Evolutionary conservation across 2,329 filamentous ascomycete genomes (phyloP).

Genomic region (Hansfordia pulvinata): DNA sequence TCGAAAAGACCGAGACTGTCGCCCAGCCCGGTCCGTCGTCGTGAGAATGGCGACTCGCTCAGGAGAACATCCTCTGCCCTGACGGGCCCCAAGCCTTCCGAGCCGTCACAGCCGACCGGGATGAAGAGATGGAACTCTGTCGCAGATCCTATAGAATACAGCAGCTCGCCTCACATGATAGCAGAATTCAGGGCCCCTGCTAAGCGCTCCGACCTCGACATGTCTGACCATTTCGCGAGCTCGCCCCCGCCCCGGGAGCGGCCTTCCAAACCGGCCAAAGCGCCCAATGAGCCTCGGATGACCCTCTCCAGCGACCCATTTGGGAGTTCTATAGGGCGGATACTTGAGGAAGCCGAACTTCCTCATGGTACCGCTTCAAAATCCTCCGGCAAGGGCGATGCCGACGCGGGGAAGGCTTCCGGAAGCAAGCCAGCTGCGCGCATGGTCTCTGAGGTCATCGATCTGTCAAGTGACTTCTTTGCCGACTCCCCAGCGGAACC

Average conservation of each 20-base stretch:
- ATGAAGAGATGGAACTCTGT: conserved; percentile 10
- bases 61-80: conserved; percentile 8
- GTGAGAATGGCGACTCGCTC: conserved; percentile 2
- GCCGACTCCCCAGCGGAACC: conserved; percentile 5
- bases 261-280: conserved; percentile 3
- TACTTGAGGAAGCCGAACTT: too few relatives aligned
- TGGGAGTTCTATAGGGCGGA: too few relatives aligned
- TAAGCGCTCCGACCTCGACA: conserved; percentile 5
- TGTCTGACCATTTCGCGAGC: conserved; percentile 11
- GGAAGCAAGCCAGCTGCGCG: not conserved
- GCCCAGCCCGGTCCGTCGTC: conserved; percentile 1
- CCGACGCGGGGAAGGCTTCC: too few relatives aligned
- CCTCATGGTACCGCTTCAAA: too few relatives aligned
- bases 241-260: conserved; percentile 7
- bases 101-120: conserved; percentile 4
- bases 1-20: conserved; percentile 9
- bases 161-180: conserved; percentile 10
- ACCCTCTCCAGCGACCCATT: conserved; percentile 9
- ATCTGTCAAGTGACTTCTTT: conserved; percentile 14
- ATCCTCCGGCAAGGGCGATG: too few relatives aligned
- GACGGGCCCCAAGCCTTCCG: conserved; percentile 2
- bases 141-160: conserved; percentile 15
- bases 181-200: not conserved
- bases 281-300: conserved; percentile 1
- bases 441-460: conserved; percentile 9